Evolutionary conservation across 2,329 filamentous ascomycete genomes (phyloP).

Genomic region (Pseudogymnoascus sp.): DNA sequence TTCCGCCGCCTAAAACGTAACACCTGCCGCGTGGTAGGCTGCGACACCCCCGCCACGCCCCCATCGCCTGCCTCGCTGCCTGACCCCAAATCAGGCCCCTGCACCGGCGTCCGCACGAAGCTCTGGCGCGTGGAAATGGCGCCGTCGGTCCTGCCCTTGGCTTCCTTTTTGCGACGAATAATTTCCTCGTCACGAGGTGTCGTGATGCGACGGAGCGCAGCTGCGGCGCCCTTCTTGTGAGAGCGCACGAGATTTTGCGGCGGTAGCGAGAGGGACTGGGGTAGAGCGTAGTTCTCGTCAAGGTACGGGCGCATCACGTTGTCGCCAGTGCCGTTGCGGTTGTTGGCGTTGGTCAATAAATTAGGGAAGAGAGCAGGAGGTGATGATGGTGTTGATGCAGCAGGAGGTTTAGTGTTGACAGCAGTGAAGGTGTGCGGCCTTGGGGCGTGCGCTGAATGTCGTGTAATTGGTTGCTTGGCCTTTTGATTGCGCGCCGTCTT

Average conservation of each 20-base stretch:
- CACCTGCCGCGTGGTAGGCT: slow-evolving; percentile 15
- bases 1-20: slow-evolving; percentile 22
- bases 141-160: neutral
- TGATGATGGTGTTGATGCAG: slow-evolving; percentile 12
- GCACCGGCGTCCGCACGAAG: slow-evolving; percentile 21
- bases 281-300: neutral
- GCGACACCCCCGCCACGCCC: slow-evolving; percentile 12
- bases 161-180: slow-evolving; percentile 1
- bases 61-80: slow-evolving; percentile 22
- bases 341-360: neutral
- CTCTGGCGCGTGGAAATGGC: slow-evolving; percentile 14
- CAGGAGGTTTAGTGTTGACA: slow-evolving; percentile 9
- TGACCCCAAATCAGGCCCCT: slow-evolving; percentile 14
- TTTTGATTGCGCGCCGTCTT: slow-evolving; percentile 3
- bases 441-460: neutral
- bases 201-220: neutral
- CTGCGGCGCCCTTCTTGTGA: slow-evolving; percentile 3
- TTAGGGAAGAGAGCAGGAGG: neutral
- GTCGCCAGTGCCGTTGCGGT: neutral
- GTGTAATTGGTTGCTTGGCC: slow-evolving; percentile 2
- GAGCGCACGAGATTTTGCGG: neutral
- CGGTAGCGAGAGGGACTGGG: neutral
- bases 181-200: slow-evolving; percentile 1
- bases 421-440: slow-evolving; percentile 23
- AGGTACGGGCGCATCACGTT: neutral